Evolutionary conservation across 768 basidiomycete species (phyloP).

Genomic region (Butyriboletus loyo): DNA sequence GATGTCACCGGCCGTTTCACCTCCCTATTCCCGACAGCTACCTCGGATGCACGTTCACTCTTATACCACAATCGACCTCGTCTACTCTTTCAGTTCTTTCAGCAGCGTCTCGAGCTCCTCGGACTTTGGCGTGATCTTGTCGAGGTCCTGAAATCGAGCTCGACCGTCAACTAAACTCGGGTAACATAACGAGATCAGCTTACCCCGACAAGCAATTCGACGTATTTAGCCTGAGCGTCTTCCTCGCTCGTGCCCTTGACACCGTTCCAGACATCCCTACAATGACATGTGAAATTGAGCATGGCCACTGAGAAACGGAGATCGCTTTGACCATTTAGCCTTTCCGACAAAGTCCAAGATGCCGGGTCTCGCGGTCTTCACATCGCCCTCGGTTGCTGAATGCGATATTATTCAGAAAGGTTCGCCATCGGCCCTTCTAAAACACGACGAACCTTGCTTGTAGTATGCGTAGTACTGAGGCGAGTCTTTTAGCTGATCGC

Average conservation of each 20-base stretch:
- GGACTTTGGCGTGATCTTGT: conserved; percentile 37
- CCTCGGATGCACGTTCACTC: not conserved
- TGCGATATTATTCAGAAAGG: not conserved
- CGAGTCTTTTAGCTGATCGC: conserved; percentile 6
- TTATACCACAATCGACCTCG: not conserved
- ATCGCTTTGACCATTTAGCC: conserved; percentile 72
- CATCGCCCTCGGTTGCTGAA: conserved; percentile 72
- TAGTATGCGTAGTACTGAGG: conserved; percentile 86
- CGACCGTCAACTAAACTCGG: not conserved
- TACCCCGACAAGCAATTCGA: conserved; percentile 70
- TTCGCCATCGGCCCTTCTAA: not conserved
- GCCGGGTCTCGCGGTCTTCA: conserved; percentile 61
- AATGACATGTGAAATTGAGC: not conserved
- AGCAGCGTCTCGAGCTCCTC: conserved; percentile 55
- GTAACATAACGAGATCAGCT: conserved; percentile 12
- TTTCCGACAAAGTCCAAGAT: conserved; percentile 84
- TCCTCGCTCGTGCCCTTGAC: conserved; percentile 73
- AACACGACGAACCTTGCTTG: conserved; percentile 74
- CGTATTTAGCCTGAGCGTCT: conserved; percentile 70
- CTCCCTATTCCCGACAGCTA: not conserved
- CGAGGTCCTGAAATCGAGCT: conserved; percentile 49
- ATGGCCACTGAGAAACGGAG: not conserved
- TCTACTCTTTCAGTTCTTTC: conserved; percentile 54
- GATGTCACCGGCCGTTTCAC: conserved; percentile 3
- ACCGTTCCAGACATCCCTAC: conserved; percentile 83